Base-by-base conservation (phyloP, 805 yeast species). In the Yarrowia bubula region DNA sequence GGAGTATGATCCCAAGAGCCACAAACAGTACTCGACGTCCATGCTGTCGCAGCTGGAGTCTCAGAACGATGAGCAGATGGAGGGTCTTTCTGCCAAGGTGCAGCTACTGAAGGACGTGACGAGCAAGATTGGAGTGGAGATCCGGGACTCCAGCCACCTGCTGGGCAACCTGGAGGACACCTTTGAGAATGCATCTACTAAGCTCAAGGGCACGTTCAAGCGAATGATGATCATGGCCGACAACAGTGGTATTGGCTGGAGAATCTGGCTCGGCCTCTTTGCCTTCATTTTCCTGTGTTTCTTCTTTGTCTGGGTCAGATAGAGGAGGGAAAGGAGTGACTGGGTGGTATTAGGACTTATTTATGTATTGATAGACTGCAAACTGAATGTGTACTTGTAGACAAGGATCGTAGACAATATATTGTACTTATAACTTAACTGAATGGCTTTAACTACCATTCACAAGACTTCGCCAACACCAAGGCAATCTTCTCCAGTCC, bases 221-320 rank as follows among this genome's bases (percentile, higher is more conserved):
- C 78, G 82, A 44, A 84, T 87, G 89, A 75, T 84, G 75, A 75
- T 79, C 2, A 85, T 88, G 84, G 90, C 89, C 3, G 82, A 83
- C 68, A 80, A 78, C 68, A 80, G 87, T 10, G 87, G 89, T 10
- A 81, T 87, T n/a, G 79, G 88, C 66, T 78, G 88, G 79, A 81
- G 83, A 66, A 78, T 82, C 7, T 87, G 92, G 92, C 75, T 84
- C 2, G 72, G 71, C 8, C 67, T 83, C 14, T 76, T 82, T 58
- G 77, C 75, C 32, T 72, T 85, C 61, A 76, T 86, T 1, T 77
- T 80, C 50, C 67, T 86, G 41, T 75, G 84, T 69, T 84, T 84
- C 73, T 70, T 70, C 58, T 69, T 65, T 53, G 71, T 71, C 7
- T 70, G 73, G 73, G 67, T 69, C 68, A 55, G 70, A 43, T 71